A percentile compares a stretch with the other conserved stretches of the same genome.
Conservation (phyloP, 495 filamentous ascomycete genomes). For the Podospora appendiculata region DNA sequence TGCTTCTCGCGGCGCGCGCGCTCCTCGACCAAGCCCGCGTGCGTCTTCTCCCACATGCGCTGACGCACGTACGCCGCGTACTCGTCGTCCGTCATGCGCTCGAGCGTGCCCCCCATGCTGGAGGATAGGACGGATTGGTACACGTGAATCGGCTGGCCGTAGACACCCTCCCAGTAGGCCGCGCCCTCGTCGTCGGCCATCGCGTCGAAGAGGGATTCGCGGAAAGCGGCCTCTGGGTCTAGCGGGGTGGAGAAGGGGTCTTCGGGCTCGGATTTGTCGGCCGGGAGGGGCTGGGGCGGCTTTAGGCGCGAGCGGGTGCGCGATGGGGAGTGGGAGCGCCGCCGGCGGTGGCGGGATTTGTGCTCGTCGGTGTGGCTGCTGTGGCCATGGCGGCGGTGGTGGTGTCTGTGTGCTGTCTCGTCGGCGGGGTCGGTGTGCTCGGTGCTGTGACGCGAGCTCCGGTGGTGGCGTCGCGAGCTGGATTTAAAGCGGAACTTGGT, state of each 20-base stretch:
- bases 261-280: conserved; percentile 8
- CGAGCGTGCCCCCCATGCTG: conserved; percentile 47
- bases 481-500: neutral
- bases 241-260: conserved; percentile 46
- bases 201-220: conserved; percentile 97
- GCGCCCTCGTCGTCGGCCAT: conserved; percentile 97
- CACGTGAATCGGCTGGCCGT: conserved; percentile 75
- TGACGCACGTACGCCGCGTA: conserved; percentile 76
- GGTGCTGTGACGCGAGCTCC: neutral
- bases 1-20: conserved; percentile 34
- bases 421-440: neutral
- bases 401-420: neutral
- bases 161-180: conserved; percentile 87
- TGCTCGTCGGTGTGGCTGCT: neutral
- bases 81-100: conserved; percentile 85
- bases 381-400: neutral
- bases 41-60: conserved; percentile 90
- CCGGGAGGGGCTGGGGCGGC: neutral
- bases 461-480: neutral
- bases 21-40: conserved; percentile 54
- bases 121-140: conserved; percentile 24
- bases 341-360: neutral
- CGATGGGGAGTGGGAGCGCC: neutral
- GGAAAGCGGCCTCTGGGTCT: conserved; percentile 67
- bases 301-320: neutral